Base-by-base conservation (phyloP, 805 yeast genomes). In the Cyberlindnera xishuangbannaensis region DNA sequence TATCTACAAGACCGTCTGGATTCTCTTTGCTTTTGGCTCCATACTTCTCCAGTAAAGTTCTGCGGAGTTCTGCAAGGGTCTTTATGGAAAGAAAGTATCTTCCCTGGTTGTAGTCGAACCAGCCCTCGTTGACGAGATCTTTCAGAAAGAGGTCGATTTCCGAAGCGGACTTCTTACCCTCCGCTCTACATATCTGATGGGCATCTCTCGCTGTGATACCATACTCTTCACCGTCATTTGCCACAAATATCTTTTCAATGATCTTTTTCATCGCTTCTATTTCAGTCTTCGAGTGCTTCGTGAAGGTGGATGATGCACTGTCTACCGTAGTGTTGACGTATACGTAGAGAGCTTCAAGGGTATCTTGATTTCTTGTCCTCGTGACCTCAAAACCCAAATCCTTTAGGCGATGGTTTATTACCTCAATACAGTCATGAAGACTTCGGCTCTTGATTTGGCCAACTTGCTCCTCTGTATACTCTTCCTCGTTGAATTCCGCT, bases 71-170 rank as follows among this genome's bases (percentile, higher is more conserved):
- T 10, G 69, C 56, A 7, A 76, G 39, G 1, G 69, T 48, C 17
- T 71, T 51, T 1, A 64, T 44, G 4, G 75, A 65, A 14, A 53
- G 56, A 31, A 49, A 59, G 43, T 44, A 72, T 19, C 39, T 58
- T 41, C 54, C 62, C 41, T 35, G 47, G 45, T 27, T 35, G 46
- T 21, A n/a, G 39, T 61, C 64, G 7, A 76, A 51, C 81, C 81
- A 76, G n/a, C 75, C 78, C 32, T 64, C 69, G 30, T 64, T 63
- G 12, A 68, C 65, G 7, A 76, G 47, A 14, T 53, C 43, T 8
- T 45, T 55, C 8, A 75, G 43, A 18, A 73, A 60, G 1, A 31
- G 37, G n/a, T 61, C 58, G 0, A 72, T 58, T 21, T 73, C 72
- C 4, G 62, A 34, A n/a, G 50, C 56, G 10, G 56, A 55, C 18